These are phyloP conservation scores for Aspergillus persii DNA, from an alignment of 2,329 filamentous ascomycete genomes.

Conservation along the genomic window DNA sequence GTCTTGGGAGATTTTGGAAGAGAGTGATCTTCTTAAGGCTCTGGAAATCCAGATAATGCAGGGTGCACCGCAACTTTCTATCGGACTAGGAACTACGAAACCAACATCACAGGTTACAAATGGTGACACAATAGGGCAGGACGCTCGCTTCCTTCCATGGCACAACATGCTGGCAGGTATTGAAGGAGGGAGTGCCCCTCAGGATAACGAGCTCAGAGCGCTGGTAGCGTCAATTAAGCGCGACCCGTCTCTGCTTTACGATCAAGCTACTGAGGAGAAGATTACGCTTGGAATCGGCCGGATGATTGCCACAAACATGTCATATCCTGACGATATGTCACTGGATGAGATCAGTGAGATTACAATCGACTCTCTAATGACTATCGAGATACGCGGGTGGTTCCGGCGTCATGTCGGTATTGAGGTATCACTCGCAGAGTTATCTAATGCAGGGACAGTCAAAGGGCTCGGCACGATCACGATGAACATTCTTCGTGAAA, in stretches of 20 bases:
- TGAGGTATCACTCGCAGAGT: constrained; percentile 55
- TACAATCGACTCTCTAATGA: constrained; percentile 27
- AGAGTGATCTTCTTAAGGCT: constrained; percentile 6
- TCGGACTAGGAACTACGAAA: constrained; percentile 4
- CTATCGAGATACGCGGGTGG: constrained; percentile 31
- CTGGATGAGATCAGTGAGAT: constrained; percentile 21
- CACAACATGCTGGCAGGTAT: background rate
- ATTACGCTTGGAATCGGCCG: constrained; percentile 11
- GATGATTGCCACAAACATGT: constrained; percentile 9
- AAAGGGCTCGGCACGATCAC: constrained; percentile 12
- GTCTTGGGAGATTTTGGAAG: constrained; percentile 9
- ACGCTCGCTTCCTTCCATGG: constrained; percentile 12
- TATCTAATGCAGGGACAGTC: constrained; percentile 31
- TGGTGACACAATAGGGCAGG: background rate
- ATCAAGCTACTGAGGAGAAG: constrained; percentile 3
- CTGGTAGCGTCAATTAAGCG: constrained; percentile 5
- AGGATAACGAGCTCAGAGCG: background rate
- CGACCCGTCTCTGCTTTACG: constrained; percentile 8
- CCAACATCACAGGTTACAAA: background rate
- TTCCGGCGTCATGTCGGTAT: constrained; percentile 21
- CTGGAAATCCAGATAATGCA: constrained; percentile 1
- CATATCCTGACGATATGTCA: constrained; percentile 12
- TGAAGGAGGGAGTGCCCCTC: background rate
- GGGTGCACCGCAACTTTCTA: background rate
- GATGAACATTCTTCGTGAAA: constrained; percentile 13